Evolutionary conservation across 106 monocot species (phyloP), one percentile per base, ranked within the genome.

Genomic region (Acanthochlamys bracteata): DNA sequence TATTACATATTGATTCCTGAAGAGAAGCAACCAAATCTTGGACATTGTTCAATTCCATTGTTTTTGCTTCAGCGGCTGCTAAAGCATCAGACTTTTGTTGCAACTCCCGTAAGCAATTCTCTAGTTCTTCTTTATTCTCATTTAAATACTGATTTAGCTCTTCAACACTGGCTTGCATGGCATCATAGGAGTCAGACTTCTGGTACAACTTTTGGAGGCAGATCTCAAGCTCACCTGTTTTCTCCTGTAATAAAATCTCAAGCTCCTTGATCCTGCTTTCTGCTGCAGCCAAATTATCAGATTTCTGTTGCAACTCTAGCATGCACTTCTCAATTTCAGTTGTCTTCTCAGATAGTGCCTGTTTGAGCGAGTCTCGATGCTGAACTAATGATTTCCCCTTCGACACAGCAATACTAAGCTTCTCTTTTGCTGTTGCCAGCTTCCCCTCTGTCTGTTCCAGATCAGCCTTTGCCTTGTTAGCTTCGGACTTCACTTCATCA

Each of bases 381-480:
- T 96, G 96, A 53, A 96, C 91, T 64, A 96, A 67, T 49, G 88
- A 85, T 63, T 96, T 96, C 0, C 96, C 96, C 61, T 96, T 96
- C 25, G 91, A 65, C 66, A 91, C 96, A 52, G 96, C 96, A 60
- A 96, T 80, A 47, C 85, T 77, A 54, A 96, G 84, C 61, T 85
- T 96, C 66, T 96, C 96, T 65, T 81, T 96, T 7, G 76, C 60
- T 55, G 91, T 42, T 0, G 71, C 42, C 58, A 83, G 75, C 69
- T 70, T 91, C 40, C 53, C 75, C 61, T 96, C 91, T 22, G 78
- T 42, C 72, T 85, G 91, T 67, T 88, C 85, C 54, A 80, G 76
- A 19, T 85, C 87, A 43, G 43, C 59, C 74, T 79, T 88, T 11
- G 65, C 60, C 75, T 75, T 96, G 68, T 66, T 82, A 53, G 61